A percentile compares a stretch with the other conserved stretches of the same genome.
Conservation (phyloP, 352 stramenopile genomes). For the Globisporangium sylvaticum region DNA sequence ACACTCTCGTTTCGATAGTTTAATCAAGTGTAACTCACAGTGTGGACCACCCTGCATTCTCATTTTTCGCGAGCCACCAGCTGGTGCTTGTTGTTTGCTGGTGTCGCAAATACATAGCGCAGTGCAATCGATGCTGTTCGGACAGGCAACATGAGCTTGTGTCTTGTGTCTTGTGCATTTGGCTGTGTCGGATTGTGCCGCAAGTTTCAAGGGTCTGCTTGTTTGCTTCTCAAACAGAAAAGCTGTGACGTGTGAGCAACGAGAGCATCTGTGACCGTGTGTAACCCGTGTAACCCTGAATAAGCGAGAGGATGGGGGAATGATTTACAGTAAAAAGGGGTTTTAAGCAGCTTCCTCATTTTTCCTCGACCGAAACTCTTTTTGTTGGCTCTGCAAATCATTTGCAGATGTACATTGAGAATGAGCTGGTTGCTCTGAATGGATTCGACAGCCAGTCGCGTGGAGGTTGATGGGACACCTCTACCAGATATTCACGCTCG, state of each 20-base stretch:
- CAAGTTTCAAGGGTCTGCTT: neutral
- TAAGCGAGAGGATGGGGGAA: too few relatives aligned
- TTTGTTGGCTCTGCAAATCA: neutral
- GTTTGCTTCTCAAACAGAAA: neutral
- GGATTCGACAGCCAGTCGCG: too few relatives aligned
- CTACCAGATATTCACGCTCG: neutral
- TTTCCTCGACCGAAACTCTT: neutral
- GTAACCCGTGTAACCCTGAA: neutral
- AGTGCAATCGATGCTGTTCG: neutral
- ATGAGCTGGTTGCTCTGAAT: neutral
- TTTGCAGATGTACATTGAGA: neutral
- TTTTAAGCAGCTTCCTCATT: too few relatives aligned
- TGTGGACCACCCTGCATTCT: neutral
- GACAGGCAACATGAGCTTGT: neutral
- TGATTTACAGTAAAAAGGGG: too few relatives aligned
- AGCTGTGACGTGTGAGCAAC: neutral
- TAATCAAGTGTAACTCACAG: neutral
- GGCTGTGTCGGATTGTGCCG: neutral
- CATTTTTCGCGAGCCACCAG: neutral
- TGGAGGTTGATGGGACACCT: too few relatives aligned
- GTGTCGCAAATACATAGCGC: neutral
- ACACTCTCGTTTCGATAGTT: neutral
- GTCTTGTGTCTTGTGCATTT: neutral
- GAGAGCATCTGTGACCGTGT: neutral
- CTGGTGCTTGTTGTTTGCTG: neutral